Percentiles rank a stretch among this genome's conserved stretches.
These are phyloP conservation scores for Phaeotremella skinneri DNA, from an alignment of 768 basidiomycete species.

Conservation along the genomic window DNA sequence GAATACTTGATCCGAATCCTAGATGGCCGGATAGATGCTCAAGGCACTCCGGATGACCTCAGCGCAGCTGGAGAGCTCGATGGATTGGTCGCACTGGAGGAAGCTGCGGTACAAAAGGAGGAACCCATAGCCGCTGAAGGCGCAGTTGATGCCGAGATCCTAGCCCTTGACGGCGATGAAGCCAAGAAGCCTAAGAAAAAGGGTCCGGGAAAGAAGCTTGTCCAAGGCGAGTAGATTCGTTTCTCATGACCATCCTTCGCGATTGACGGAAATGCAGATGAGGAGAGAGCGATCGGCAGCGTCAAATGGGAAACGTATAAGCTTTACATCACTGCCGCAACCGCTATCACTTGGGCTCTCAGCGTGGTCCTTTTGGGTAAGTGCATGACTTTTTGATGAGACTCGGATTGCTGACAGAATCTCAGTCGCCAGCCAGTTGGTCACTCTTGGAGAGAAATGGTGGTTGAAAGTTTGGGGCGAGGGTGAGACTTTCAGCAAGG, in stretches of 20 bases:
- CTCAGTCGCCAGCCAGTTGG: slow-evolving; percentile 34
- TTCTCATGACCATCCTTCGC: background rate
- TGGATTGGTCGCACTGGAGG: slow-evolving; percentile 59
- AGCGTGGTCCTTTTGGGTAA: slow-evolving; percentile 59
- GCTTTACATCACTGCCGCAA: slow-evolving; percentile 53
- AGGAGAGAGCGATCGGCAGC: slow-evolving; percentile 69
- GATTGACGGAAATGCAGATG: slow-evolving; percentile 16
- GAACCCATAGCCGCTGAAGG: slow-evolving; percentile 41
- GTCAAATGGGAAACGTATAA: slow-evolving; percentile 72
- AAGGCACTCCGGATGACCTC: slow-evolving; percentile 68
- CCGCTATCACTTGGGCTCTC: slow-evolving; percentile 45
- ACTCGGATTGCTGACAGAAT: slow-evolving; percentile 13
- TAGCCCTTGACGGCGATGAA: slow-evolving; percentile 41
- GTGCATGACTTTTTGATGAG: slow-evolving; percentile 59
- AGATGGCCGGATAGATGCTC: slow-evolving; percentile 74
- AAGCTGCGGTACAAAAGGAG: slow-evolving; percentile 40
- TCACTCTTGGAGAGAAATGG: slow-evolving; percentile 37
- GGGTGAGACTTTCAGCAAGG: slow-evolving; percentile 39
- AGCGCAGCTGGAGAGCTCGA: slow-evolving; percentile 64
- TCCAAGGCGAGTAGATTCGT: slow-evolving; percentile 25
- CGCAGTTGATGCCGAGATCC: slow-evolving; percentile 39
- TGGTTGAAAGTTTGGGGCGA: slow-evolving; percentile 83
- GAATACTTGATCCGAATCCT: slow-evolving; percentile 73
- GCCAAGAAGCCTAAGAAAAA: slow-evolving; percentile 38
- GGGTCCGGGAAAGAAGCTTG: slow-evolving; percentile 39